A percentile compares a stretch with the other conserved stretches of the same genome.
Evolutionary conservation across 345 rosid species (phyloP).

Genomic region (Salix caprea): DNA sequence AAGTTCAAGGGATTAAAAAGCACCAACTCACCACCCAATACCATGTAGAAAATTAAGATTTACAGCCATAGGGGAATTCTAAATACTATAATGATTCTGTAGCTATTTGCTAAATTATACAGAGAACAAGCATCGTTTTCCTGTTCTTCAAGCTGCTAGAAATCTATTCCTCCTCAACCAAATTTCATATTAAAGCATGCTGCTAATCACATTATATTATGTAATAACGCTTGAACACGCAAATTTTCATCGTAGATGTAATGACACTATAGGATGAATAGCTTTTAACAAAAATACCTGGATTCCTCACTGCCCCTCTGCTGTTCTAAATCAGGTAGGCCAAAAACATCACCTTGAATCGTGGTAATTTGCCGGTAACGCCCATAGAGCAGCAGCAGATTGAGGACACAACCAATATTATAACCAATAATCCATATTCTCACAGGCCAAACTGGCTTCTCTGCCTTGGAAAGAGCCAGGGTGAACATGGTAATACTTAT

Average conservation of each 20-base stretch:
- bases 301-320: slow-evolving; percentile 69
- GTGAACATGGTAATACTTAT: slow-evolving; percentile 58
- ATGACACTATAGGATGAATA: not conserved
- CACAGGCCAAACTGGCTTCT: slow-evolving; percentile 90
- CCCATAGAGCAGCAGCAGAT: slow-evolving; percentile 66
- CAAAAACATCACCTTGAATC: slow-evolving; percentile 47
- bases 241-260: not conserved
- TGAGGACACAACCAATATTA: slow-evolving; percentile 74
- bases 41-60: not conserved
- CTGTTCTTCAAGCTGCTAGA: not conserved
- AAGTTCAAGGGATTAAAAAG: not conserved
- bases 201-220: not conserved
- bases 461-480: slow-evolving; percentile 56
- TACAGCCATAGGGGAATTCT: not conserved
- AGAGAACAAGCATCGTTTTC: not conserved
- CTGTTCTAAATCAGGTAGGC: slow-evolving; percentile 59
- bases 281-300: slow-evolving; percentile 44
- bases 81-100: not conserved
- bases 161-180: not conserved
- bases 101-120: not conserved
- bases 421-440: slow-evolving; percentile 85
- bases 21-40: not conserved
- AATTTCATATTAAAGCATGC: not conserved
- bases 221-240: not conserved
- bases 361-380: slow-evolving; percentile 49